Conservation (phyloP, 495 filamentous ascomycete species). For the Jackrogersella minutella region DNA sequence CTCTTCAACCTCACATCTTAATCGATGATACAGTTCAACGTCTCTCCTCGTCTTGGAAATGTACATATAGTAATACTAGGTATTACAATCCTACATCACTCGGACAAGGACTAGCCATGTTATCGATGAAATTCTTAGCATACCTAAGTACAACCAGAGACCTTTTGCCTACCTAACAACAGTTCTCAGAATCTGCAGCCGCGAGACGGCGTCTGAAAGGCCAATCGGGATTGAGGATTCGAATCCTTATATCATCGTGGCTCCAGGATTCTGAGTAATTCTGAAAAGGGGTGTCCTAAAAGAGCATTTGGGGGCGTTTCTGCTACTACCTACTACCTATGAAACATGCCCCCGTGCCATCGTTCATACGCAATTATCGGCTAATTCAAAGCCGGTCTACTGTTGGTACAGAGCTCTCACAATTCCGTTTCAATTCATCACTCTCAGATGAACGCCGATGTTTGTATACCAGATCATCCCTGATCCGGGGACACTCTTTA, state of each 20-base stretch:
- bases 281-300: neutral
- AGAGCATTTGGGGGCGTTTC: neutral
- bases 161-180: neutral
- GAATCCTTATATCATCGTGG: slow-evolving; percentile 3
- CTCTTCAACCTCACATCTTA: neutral
- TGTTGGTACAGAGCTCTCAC: slow-evolving; percentile 12
- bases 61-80: too few relatives aligned
- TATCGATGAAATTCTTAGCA: slow-evolving; percentile 6
- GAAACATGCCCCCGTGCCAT: slow-evolving; percentile 21
- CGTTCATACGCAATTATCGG: neutral
- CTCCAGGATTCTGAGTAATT: neutral
- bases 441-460: slow-evolving; percentile 1
- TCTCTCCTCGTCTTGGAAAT: too few relatives aligned
- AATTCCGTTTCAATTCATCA: slow-evolving; percentile 6
- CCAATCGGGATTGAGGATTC: slow-evolving; percentile 24
- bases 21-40: neutral
- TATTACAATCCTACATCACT: too few relatives aligned
- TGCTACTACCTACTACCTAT: neutral
- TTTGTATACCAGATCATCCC: neutral
- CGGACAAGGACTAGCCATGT: neutral
- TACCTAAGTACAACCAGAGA: neutral
- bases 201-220: slow-evolving; percentile 12
- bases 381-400: slow-evolving; percentile 11
- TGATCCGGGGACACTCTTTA: neutral
- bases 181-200: slow-evolving; percentile 22